A percentile compares a stretch with the other conserved stretches of the same genome.
phyloP scores from a whole-genome alignment of 352 stramenopile genomes.

The Thalassiosira mediterranea region DNA sequence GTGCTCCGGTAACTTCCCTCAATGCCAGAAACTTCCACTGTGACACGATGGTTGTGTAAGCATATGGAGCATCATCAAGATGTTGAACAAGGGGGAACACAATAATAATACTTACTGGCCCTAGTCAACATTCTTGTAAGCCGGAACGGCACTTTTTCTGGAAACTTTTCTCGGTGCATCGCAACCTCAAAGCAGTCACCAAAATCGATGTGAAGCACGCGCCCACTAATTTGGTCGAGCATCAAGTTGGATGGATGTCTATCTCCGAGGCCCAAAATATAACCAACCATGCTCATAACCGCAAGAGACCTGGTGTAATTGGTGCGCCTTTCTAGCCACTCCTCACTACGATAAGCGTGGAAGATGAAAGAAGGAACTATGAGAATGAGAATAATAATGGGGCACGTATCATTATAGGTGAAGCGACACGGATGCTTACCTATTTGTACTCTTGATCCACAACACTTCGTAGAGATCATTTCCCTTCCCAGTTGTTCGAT shows the following conservation, averaged over 20 bases:
- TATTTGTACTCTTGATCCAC: conserved; percentile 97
- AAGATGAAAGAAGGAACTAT: too few relatives aligned
- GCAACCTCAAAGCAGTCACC: conserved; percentile 97
- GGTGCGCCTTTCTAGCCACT: conserved; percentile 97
- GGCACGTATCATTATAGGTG: too few relatives aligned
- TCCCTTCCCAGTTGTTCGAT: conserved; percentile 89
- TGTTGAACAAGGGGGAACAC: too few relatives aligned
- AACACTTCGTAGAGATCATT: conserved; percentile 98
- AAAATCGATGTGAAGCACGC: conserved; percentile 93
- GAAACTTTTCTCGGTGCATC: conserved; percentile 98
- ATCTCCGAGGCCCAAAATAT: conserved; percentile 99
- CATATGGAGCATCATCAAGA: too few relatives aligned
- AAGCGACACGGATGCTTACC: conserved; percentile 29
- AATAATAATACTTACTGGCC: too few relatives aligned
- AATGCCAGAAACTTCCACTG: conserved; percentile 99
- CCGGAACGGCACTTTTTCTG: conserved; percentile 98
- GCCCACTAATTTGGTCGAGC: conserved; percentile 97
- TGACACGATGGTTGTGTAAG: too few relatives aligned
- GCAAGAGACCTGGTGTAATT: conserved; percentile 97
- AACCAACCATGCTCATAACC: conserved; percentile 99
- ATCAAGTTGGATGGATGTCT: conserved; percentile 99
- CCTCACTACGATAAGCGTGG: conserved; percentile 86
- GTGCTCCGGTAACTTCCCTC: conserved; percentile 98
- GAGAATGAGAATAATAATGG: too few relatives aligned
- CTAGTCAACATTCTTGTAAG: conserved; percentile 98